Conservation (phyloP, 176 grass and related monocot genomes). For the Panicum miliaceum region DNA sequence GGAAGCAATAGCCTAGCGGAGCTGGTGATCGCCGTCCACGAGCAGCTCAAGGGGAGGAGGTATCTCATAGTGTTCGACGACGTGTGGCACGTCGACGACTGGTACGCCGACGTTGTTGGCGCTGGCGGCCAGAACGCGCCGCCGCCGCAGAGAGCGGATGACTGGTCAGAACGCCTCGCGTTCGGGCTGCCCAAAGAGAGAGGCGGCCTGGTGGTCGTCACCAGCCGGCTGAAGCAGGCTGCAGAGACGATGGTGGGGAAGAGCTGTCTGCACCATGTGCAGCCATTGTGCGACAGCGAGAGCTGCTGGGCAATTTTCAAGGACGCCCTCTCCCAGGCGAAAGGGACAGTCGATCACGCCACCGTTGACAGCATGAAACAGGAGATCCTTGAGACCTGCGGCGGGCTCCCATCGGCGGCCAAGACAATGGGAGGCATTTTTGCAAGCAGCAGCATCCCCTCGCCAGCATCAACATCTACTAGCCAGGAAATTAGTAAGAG, state of each 20-base stretch:
- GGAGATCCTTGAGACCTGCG: constrained; percentile 47
- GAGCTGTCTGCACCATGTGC: constrained; percentile 21
- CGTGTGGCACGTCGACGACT: constrained; percentile 47
- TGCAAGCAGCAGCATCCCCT: constrained; percentile 17
- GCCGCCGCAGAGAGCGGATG: neutral
- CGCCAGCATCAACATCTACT: constrained; percentile 25
- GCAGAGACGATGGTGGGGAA: constrained; percentile 52
- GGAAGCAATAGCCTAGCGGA: constrained; percentile 4
- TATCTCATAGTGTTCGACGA: constrained; percentile 57
- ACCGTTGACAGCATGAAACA: constrained; percentile 29
- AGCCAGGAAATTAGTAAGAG: constrained; percentile 46
- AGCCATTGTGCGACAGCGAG: constrained; percentile 29
- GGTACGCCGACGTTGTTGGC: constrained; percentile 42
- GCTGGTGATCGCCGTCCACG: constrained; percentile 42
- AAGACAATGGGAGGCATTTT: constrained; percentile 51
- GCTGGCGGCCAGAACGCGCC: neutral
- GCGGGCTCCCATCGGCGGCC: constrained; percentile 42
- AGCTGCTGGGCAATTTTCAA: constrained; percentile 51
- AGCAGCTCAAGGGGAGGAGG: constrained; percentile 49
- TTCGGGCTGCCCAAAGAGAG: constrained; percentile 47
- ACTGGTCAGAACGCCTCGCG: constrained; percentile 25
- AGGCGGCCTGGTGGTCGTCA: constrained; percentile 54
- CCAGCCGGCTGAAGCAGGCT: constrained; percentile 47
- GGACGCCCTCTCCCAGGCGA: constrained; percentile 30
- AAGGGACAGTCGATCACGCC: neutral